A percentile compares a stretch with the other conserved stretches of the same genome.
Evolutionary conservation across 2,329 filamentous ascomycete species (phyloP).

Genomic region (Pseudopithomyces chartarum): DNA sequence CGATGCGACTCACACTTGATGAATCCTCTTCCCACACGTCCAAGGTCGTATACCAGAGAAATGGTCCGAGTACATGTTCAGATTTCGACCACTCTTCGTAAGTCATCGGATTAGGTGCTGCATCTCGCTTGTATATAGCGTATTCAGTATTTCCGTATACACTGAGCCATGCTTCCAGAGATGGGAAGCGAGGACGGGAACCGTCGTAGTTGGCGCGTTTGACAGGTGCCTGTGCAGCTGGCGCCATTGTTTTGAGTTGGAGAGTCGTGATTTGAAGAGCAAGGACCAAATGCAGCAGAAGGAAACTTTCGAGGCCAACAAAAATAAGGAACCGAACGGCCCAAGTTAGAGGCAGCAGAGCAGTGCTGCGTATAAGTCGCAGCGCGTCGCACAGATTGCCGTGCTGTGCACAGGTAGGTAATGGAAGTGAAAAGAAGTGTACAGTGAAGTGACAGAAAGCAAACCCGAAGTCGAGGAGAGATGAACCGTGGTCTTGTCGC

Average conservation of each 20-base stretch:
- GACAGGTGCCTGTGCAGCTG: conserved; percentile 20
- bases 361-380: neutral
- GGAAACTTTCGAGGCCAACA: conserved; percentile 3
- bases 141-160: conserved; percentile 31
- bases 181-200: conserved; percentile 11
- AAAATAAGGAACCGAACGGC: neutral
- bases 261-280: conserved; percentile 7
- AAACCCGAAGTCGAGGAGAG: conserved; percentile 38
- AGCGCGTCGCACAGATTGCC: conserved; percentile 21
- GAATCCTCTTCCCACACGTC: conserved; percentile 34
- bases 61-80: conserved; percentile 32
- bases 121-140: conserved; percentile 28
- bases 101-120: conserved; percentile 26
- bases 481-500: conserved; percentile 41
- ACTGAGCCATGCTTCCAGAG: conserved; percentile 25
- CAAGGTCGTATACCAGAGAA: conserved; percentile 36
- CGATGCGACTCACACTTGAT: conserved; percentile 30
- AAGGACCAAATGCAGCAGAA: conserved; percentile 7
- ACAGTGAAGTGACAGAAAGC: conserved; percentile 38
- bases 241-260: conserved; percentile 22
- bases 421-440: conserved; percentile 27
- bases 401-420: conserved; percentile 29
- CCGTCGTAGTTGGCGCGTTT: conserved; percentile 8
- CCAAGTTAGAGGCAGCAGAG: neutral
- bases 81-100: conserved; percentile 40